Evolutionary conservation across 306 rosid species (phyloP).

Genomic region (Lathyrus sativus): DNA sequence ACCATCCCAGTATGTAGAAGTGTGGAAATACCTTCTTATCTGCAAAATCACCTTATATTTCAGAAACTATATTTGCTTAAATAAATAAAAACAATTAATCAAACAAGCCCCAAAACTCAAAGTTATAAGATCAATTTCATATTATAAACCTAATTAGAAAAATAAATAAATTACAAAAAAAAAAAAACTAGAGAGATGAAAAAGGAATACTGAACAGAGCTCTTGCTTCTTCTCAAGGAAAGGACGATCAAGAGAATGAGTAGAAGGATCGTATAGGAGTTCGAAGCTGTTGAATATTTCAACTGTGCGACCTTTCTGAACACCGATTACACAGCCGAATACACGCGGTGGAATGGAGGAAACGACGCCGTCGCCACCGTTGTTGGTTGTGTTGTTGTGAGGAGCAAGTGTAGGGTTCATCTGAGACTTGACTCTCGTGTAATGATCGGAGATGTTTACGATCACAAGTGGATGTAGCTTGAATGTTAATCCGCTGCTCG

Average conservation of each 20-base stretch:
- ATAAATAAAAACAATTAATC: constrained; percentile 4
- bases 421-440: constrained; percentile 86
- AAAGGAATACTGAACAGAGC: constrained; percentile 64
- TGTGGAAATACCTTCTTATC: constrained; percentile 97
- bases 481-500: constrained; percentile 97
- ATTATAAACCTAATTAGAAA: not conserved
- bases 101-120: not conserved
- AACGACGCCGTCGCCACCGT: constrained; percentile 46
- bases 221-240: constrained; percentile 99
- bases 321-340: constrained; percentile 92
- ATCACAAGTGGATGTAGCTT: constrained; percentile 93
- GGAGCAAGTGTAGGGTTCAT: constrained; percentile 51
- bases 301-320: constrained; percentile 96
- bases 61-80: not conserved
- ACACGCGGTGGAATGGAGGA: constrained; percentile 55
- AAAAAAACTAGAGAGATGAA: not conserved
- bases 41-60: constrained; percentile 31
- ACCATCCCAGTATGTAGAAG: constrained; percentile 94
- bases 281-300: constrained; percentile 99
- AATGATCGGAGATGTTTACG: constrained; percentile 93
- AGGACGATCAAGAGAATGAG: constrained; percentile 82
- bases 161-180: not conserved
- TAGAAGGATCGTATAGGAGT: constrained; percentile 75
- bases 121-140: not conserved
- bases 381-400: constrained; percentile 37